Conservation (phyloP, 139 green algal genomes). For the Auxenochlorella pyrenoidosa region DNA sequence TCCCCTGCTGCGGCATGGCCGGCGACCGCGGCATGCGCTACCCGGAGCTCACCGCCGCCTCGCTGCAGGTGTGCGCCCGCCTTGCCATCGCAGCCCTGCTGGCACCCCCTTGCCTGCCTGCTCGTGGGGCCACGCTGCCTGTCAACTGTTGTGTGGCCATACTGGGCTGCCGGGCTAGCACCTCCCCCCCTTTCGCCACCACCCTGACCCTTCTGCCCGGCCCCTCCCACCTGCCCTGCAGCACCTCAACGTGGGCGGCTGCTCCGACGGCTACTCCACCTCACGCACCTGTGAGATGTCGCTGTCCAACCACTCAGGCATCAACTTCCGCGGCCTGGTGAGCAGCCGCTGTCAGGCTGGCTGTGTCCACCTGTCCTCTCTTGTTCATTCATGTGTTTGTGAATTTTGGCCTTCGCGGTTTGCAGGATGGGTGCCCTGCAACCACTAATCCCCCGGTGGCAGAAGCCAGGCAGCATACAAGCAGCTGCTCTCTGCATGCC, state of each 20-base stretch:
- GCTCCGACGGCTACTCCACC: constrained; percentile 94
- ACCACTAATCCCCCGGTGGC: too few relatives aligned
- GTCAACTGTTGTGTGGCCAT: too few relatives aligned
- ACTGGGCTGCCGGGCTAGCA: too few relatives aligned
- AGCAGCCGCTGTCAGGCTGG: neutral
- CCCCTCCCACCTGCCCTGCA: constrained; percentile 33
- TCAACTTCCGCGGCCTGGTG: constrained; percentile 86
- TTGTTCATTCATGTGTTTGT: neutral
- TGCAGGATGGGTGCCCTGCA: too few relatives aligned
- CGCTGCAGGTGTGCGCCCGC: constrained; percentile 63
- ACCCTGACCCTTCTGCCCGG: neutral
- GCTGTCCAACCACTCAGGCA: constrained; percentile 90
- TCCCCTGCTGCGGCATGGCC: constrained; percentile 98
- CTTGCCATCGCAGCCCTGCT: neutral
- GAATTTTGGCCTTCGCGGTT: too few relatives aligned
- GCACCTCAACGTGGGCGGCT: constrained; percentile 75
- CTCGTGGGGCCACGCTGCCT: too few relatives aligned
- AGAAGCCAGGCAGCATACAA: neutral
- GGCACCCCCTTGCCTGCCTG: too few relatives aligned
- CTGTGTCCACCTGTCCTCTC: too few relatives aligned
- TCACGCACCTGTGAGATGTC: constrained; percentile 95
- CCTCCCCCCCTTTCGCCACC: neutral
- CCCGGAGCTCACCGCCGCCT: constrained; percentile 88
- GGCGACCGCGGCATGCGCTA: constrained; percentile 96
- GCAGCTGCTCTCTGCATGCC: neutral